A percentile compares a stretch with the other conserved stretches of the same genome.
phyloP scores from a whole-genome alignment of 202 grass and related monocot species.

The Setaria italica region DNA sequence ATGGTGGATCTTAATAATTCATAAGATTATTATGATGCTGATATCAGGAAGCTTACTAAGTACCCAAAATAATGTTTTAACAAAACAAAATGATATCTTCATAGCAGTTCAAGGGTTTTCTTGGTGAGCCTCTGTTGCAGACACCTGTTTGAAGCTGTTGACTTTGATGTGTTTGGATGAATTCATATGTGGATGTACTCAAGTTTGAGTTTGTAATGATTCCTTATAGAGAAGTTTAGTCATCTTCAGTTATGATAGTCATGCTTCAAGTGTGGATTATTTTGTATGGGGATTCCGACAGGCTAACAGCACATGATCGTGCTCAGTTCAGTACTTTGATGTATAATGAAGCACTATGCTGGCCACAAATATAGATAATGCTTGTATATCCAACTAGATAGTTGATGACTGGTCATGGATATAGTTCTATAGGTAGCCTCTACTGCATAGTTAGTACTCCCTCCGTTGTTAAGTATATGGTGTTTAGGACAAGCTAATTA shows the following conservation, averaged over 20 bases:
- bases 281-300: constrained; percentile 1
- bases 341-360: constrained; percentile 11
- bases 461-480: not conserved
- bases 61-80: not conserved
- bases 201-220: constrained; percentile 9
- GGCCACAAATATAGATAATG: not conserved
- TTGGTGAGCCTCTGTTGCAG: not conserved
- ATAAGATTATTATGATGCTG: not conserved
- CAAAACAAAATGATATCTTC: constrained; percentile 7
- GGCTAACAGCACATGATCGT: not conserved
- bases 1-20: not conserved
- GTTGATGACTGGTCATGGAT: constrained; percentile 1
- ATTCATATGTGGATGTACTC: not conserved
- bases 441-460: not conserved
- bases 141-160: not conserved
- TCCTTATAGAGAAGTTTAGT: not conserved
- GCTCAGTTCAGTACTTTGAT: constrained; percentile 1
- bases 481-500: not conserved
- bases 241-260: not conserved
- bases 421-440: constrained; percentile 1
- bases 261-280: constrained; percentile 10
- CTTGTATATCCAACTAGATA: constrained; percentile 4
- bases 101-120: constrained; percentile 14
- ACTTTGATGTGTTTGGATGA: not conserved
- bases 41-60: not conserved